Evolutionary conservation across 1,284 basidiomycete genomes (phyloP).

Genomic region (Puccinia triticina): DNA sequence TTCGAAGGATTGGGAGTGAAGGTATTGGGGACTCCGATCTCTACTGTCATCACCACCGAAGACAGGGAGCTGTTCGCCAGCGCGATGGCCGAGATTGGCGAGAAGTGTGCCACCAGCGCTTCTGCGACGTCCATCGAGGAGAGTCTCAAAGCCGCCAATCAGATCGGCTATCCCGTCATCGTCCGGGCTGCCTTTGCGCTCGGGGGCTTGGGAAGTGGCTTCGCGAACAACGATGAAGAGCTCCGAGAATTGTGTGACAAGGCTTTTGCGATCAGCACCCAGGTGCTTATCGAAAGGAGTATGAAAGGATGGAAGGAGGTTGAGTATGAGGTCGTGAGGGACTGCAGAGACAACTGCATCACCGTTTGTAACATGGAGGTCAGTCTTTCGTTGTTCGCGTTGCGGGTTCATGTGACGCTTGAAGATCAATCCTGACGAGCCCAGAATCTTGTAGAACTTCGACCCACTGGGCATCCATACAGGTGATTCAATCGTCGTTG

Average conservation of each 20-base stretch:
- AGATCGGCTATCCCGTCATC: constrained; percentile 95
- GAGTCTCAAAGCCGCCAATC: constrained; percentile 77
- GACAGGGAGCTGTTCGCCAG: constrained; percentile 90
- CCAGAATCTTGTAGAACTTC: constrained; percentile 73
- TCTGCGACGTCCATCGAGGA: constrained; percentile 81
- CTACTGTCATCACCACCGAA: constrained; percentile 96
- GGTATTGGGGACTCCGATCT: constrained; percentile 93
- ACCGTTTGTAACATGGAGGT: constrained; percentile 99
- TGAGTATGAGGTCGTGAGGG: constrained; percentile 98
- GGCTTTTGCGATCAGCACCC: constrained; percentile 94
- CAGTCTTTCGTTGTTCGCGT: constrained; percentile 57
- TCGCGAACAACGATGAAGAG: constrained; percentile 86
- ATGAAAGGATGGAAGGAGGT: constrained; percentile 99
- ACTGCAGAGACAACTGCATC: constrained; percentile 96
- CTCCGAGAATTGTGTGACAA: constrained; percentile 83
- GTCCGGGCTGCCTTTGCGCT: constrained; percentile 95
- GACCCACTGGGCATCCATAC: constrained; percentile 98
- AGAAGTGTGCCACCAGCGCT: constrained; percentile 85
- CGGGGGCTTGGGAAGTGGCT: constrained; percentile 91
- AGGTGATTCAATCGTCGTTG: constrained; percentile 98
- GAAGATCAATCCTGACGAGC: constrained; percentile 28
- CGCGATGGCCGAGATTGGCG: constrained; percentile 95
- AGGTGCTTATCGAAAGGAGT: constrained; percentile 95
- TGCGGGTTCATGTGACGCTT: constrained; percentile 20
- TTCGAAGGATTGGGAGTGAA: constrained; percentile 79